Evolutionary conservation across 768 basidiomycete genomes (phyloP).

Genomic region (Favolaschia claudopus): DNA sequence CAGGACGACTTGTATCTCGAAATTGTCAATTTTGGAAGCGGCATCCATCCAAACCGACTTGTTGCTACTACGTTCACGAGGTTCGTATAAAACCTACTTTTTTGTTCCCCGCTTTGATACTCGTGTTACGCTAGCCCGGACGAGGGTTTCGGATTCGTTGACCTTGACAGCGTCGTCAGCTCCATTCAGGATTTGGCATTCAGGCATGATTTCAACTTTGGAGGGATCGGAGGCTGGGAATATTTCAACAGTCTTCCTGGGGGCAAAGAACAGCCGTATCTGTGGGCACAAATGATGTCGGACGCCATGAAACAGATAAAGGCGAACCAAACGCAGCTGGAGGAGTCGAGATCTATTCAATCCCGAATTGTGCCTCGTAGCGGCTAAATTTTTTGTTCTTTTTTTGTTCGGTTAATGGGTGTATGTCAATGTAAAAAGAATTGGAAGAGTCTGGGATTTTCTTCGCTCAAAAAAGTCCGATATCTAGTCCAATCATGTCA

Average conservation of each 20-base stretch:
- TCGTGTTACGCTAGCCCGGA: background rate
- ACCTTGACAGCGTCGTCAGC: slow-evolving; percentile 10
- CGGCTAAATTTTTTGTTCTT: too few relatives aligned
- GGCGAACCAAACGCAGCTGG: slow-evolving; percentile 8
- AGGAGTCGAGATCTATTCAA: background rate
- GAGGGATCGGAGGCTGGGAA: slow-evolving; percentile 25
- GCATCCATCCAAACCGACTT: slow-evolving; percentile 21
- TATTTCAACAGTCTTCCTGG: slow-evolving; percentile 20
- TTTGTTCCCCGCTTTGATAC: background rate
- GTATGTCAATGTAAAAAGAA: too few relatives aligned
- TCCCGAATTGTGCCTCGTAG: background rate
- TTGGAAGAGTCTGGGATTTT: too few relatives aligned
- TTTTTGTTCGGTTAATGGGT: too few relatives aligned
- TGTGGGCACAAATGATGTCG: slow-evolving; percentile 14
- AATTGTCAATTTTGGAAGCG: slow-evolving; percentile 15
- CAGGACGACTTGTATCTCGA: slow-evolving; percentile 20
- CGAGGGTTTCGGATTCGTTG: slow-evolving; percentile 14
- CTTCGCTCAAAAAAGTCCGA: too few relatives aligned
- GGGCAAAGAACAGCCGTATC: slow-evolving; percentile 7
- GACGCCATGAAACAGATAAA: background rate
- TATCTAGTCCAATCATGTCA: too few relatives aligned
- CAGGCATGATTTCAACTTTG: slow-evolving; percentile 20
- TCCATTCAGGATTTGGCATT: background rate
- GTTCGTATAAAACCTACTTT: background rate
- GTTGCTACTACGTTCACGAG: slow-evolving; percentile 24